These are phyloP conservation scores for Coffea canephora DNA, from an alignment of 257 asterid genomes.

Conservation along the genomic window DNA sequence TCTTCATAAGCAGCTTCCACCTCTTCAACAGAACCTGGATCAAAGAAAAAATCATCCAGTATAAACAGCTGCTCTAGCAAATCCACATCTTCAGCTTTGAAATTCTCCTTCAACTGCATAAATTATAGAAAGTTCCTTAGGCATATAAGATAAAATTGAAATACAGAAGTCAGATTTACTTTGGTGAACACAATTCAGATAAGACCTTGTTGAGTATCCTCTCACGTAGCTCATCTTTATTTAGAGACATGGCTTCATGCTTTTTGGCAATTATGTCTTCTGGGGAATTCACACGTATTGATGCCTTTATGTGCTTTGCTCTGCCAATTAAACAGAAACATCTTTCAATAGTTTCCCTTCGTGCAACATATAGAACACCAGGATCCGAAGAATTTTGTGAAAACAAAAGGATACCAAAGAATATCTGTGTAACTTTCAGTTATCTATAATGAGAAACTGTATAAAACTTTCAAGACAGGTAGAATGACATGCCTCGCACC, in stretches of 20 bases:
- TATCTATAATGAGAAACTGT: not conserved
- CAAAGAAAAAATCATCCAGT: conserved; percentile 62
- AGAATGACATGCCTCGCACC: not conserved
- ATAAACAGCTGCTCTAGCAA: conserved; percentile 63
- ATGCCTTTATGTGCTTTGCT: not conserved
- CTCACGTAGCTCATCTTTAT: conserved; percentile 47
- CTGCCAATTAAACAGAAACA: not conserved
- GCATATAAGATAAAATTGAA: conserved; percentile 13
- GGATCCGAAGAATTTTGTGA: not conserved
- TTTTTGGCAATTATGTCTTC: not conserved
- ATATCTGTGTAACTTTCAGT: not conserved
- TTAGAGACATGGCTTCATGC: conserved; percentile 11
- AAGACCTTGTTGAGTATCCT: conserved; percentile 55
- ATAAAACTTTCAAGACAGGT: not conserved
- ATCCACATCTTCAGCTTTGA: conserved; percentile 56
- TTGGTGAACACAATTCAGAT: not conserved
- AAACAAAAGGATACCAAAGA: not conserved
- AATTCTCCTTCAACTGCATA: conserved; percentile 48
- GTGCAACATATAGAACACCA: not conserved
- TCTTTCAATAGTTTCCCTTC: not conserved
- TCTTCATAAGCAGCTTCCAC: conserved; percentile 57
- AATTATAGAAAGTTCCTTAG: conserved; percentile 24
- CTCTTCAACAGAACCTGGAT: conserved; percentile 57
- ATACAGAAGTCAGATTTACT: not conserved
- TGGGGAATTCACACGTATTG: not conserved